A percentile compares a stretch with the other conserved stretches of the same genome.
Conservation (phyloP, 2,329 filamentous ascomycete species). For the Bipolaris gigantea region DNA sequence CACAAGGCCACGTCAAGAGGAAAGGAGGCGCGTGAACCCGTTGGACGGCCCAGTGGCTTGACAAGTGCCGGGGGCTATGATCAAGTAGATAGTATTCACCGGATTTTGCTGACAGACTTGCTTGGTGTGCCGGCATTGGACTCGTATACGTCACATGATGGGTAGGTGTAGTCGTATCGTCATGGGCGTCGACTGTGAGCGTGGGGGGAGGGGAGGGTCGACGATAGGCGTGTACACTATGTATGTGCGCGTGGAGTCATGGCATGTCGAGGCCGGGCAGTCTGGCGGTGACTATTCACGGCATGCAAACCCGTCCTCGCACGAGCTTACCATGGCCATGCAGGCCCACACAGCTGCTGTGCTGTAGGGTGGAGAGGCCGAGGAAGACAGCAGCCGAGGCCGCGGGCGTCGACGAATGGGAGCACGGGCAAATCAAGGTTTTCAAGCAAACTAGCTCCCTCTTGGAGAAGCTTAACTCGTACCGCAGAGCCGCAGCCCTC, state of each 20-base stretch:
- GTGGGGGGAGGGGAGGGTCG: background rate
- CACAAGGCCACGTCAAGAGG: background rate
- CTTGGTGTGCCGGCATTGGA: background rate
- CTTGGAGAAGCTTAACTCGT: constrained; percentile 15
- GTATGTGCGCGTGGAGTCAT: background rate
- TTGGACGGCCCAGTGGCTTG: background rate
- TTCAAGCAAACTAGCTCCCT: constrained; percentile 11
- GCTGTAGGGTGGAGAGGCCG: background rate
- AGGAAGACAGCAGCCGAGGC: constrained; percentile 1
- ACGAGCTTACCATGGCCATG: background rate
- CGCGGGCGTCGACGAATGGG: constrained; percentile 2
- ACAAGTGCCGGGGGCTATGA: constrained; percentile 1
- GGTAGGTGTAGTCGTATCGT: background rate
- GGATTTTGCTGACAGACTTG: background rate
- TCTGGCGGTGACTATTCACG: background rate
- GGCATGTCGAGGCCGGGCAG: background rate
- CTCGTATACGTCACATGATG: background rate
- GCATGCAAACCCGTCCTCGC: constrained; percentile 3
- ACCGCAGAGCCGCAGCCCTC: constrained; percentile 11
- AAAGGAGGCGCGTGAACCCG: background rate
- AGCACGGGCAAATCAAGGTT: constrained; percentile 3
- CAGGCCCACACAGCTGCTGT: constrained; percentile 5
- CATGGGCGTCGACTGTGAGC: background rate
- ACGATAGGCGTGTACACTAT: background rate
- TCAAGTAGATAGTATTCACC: background rate